Evolutionary conservation across 495 filamentous ascomycete genomes (phyloP).

Genomic region (Corynascus novoguineensis): DNA sequence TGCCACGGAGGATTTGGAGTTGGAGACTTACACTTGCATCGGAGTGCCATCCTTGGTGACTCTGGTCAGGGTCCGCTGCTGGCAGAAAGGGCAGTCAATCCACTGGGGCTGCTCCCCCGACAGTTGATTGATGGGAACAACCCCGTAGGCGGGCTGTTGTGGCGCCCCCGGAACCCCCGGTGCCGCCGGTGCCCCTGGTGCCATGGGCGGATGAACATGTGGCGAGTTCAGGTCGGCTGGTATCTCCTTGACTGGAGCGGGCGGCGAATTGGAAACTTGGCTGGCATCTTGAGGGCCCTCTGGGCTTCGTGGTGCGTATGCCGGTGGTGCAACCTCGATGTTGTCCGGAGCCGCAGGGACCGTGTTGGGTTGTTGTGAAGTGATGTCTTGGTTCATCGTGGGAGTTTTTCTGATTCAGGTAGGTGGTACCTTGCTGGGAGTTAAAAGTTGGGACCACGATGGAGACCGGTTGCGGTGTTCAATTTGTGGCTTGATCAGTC

Average conservation of each 20-base stretch:
- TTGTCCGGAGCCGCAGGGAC: background rate
- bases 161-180: background rate
- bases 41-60: conserved; percentile 22
- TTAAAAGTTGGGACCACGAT: too few relatives aligned
- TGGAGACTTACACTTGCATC: conserved; percentile 27
- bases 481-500: too few relatives aligned
- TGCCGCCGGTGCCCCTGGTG: background rate
- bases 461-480: too few relatives aligned
- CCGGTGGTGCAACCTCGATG: conserved; percentile 1
- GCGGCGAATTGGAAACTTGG: background rate
- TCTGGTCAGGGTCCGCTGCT: conserved; percentile 18
- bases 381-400: too few relatives aligned
- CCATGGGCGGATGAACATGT: background rate
- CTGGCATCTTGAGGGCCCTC: background rate
- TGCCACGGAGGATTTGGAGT: background rate
- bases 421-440: too few relatives aligned
- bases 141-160: conserved; percentile 9
- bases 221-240: background rate
- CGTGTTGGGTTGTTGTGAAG: background rate
- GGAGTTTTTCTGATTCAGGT: background rate
- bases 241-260: background rate
- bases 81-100: conserved; percentile 35
- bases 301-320: background rate
- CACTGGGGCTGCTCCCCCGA: conserved; percentile 15
- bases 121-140: conserved; percentile 28